Conservation (phyloP, 2,329 filamentous ascomycete species). For the Talaromyces sp. region DNA sequence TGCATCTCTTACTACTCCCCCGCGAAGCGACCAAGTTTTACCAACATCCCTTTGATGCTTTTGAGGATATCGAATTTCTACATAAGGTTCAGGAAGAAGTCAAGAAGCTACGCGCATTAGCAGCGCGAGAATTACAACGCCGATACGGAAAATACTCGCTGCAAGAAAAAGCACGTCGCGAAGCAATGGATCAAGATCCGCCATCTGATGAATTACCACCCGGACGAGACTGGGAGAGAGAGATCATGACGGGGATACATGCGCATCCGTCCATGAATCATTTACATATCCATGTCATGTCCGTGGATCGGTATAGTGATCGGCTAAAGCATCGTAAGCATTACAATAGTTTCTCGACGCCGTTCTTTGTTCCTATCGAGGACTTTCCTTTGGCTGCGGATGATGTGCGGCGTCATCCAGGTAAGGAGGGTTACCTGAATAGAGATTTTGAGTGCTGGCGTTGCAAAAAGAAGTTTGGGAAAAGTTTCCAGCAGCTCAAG, state of each 20-base stretch:
- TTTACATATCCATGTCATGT: conserved; percentile 84
- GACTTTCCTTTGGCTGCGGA: conserved; percentile 72
- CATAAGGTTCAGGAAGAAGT: conserved; percentile 60
- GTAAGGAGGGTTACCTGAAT: conserved; percentile 57
- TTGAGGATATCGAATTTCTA: conserved; percentile 69
- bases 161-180: conserved; percentile 60
- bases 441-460: conserved; percentile 77
- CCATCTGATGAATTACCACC: conserved; percentile 55
- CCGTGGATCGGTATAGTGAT: conserved; percentile 70
- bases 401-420: conserved; percentile 61
- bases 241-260: conserved; percentile 77
- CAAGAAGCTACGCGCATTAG: conserved; percentile 59
- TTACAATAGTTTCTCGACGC: conserved; percentile 86
- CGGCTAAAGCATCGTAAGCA: conserved; percentile 77
- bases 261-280: conserved; percentile 88
- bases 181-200: conserved; percentile 60
- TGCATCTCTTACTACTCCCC: conserved; percentile 86
- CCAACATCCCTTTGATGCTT: conserved; percentile 72
- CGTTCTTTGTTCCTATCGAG: conserved; percentile 74
- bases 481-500: conserved; percentile 71
- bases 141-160: conserved; percentile 62
- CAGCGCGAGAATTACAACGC: conserved; percentile 71
- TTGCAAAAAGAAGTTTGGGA: conserved; percentile 70
- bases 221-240: conserved; percentile 74
- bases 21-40: conserved; percentile 60